These are phyloP conservation scores for Steccherinum ochraceum DNA, from an alignment of 768 basidiomycete genomes.

Conservation along the genomic window DNA sequence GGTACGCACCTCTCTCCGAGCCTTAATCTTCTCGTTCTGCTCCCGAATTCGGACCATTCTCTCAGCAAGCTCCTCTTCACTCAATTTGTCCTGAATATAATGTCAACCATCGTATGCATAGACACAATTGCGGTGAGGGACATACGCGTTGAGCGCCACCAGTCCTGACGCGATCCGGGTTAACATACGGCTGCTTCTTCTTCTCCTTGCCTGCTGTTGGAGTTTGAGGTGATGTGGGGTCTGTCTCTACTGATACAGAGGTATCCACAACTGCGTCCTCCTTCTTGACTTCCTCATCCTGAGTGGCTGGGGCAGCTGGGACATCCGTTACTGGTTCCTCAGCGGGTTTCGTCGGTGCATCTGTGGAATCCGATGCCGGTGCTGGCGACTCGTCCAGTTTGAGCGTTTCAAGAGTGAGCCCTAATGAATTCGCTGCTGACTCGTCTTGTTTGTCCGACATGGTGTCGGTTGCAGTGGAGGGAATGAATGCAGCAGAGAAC, in stretches of 20 bases:
- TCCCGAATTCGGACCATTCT: constrained; percentile 65
- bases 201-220: constrained; percentile 16
- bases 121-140: constrained; percentile 18
- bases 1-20: constrained; percentile 48
- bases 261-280: neutral
- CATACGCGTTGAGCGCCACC: constrained; percentile 66
- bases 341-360: neutral
- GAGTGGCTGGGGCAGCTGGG: no score
- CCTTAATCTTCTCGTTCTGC: constrained; percentile 74
- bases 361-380: neutral
- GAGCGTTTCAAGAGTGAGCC: neutral
- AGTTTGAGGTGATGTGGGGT: neutral
- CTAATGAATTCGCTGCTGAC: neutral
- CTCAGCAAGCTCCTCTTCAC: constrained; percentile 60
- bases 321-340: neutral
- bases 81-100: constrained; percentile 53
- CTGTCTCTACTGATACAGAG: neutral
- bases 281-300: neutral
- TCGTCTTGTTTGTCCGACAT: neutral
- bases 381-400: neutral
- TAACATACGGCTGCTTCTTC: constrained; percentile 72
- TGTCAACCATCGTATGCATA: constrained; percentile 3
- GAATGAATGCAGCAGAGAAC: no score
- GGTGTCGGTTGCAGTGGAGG: neutral
- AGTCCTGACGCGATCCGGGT: constrained; percentile 79